A percentile compares a stretch with the other conserved stretches of the same genome.
Evolutionary conservation across 2,329 filamentous ascomycete genomes (phyloP).

Genomic region (Trichophyton benhamiae): DNA sequence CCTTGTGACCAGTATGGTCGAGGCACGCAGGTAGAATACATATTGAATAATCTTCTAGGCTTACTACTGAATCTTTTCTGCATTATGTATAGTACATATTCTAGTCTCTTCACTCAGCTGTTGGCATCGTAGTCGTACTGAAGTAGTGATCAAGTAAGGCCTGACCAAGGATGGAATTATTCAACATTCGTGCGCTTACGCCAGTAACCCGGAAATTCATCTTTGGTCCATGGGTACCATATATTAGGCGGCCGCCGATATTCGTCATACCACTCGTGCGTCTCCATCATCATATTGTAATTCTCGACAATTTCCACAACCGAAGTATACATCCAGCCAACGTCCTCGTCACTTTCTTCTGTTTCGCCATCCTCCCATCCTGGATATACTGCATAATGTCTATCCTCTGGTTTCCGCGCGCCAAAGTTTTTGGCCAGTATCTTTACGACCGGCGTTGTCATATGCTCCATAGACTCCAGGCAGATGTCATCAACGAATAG

Average conservation of each 20-base stretch:
- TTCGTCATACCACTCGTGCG: background rate
- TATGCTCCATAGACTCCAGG: conserved; percentile 13
- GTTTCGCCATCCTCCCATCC: conserved; percentile 13
- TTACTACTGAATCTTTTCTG: no score
- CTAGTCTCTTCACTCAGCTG: no score
- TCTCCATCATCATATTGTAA: conserved; percentile 2
- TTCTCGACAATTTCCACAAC: background rate
- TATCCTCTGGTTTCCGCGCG: conserved; percentile 5
- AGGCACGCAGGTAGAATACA: no score
- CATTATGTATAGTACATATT: no score
- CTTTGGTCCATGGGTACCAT: background rate
- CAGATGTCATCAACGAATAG: conserved; percentile 15
- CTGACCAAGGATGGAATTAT: no score
- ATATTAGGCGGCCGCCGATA: background rate
- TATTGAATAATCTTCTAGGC: no score
- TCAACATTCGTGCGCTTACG: background rate
- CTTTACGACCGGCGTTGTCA: conserved; percentile 12
- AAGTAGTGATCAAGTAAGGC: no score
- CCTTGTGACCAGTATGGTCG: no score
- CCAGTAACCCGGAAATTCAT: background rate
- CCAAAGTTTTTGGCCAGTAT: conserved; percentile 10
- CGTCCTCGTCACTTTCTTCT: conserved; percentile 12
- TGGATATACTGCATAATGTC: conserved; percentile 11
- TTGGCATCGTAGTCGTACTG: no score
- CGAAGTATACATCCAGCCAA: conserved; percentile 15